Percentiles rank a stretch among this genome's conserved stretches.
phyloP scores from a whole-genome alignment of 495 filamentous ascomycete species.

The Penicillium silybi region DNA sequence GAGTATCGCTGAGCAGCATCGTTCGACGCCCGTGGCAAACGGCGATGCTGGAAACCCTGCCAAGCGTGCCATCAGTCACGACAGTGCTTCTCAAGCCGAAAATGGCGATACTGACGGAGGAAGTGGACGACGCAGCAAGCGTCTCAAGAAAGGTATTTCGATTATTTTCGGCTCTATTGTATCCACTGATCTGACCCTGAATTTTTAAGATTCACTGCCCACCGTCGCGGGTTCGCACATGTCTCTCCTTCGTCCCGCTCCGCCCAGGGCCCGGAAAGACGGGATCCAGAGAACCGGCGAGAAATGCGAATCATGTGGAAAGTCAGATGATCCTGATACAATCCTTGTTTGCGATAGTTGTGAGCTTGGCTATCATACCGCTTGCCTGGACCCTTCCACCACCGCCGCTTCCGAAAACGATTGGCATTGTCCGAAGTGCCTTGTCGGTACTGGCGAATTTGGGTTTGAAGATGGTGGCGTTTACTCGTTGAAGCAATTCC shows the following conservation, averaged over 20 bases:
- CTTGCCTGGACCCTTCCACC: constrained; percentile 86
- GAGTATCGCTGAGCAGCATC: constrained; percentile 35
- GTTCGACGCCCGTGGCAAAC: constrained; percentile 50
- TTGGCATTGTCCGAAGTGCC: constrained; percentile 94
- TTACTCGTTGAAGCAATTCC: constrained; percentile 94
- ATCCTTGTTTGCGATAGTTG: constrained; percentile 91
- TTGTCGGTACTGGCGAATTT: constrained; percentile 95
- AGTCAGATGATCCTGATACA: constrained; percentile 63
- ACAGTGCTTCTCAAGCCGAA: constrained; percentile 60
- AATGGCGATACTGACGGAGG: constrained; percentile 58
- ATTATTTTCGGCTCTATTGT: constrained; percentile 9
- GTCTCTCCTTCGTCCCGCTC: constrained; percentile 83
- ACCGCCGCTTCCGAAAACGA: constrained; percentile 75
- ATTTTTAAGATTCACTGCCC: constrained; percentile 68
- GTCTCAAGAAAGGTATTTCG: constrained; percentile 79
- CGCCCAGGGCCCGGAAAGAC: constrained; percentile 65
- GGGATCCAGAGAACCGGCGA: constrained; percentile 69
- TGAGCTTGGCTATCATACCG: constrained; percentile 81
- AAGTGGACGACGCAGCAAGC: constrained; percentile 81
- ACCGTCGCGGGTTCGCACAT: constrained; percentile 96
- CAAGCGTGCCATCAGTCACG: constrained; percentile 81
- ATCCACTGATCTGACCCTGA: not conserved
- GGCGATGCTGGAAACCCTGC: constrained; percentile 55
- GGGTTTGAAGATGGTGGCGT: constrained; percentile 96
- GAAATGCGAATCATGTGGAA: constrained; percentile 87